Evolutionary conservation across 2,329 filamentous ascomycete species (phyloP).

Genomic region (Trichoderma cornu-damae): DNA sequence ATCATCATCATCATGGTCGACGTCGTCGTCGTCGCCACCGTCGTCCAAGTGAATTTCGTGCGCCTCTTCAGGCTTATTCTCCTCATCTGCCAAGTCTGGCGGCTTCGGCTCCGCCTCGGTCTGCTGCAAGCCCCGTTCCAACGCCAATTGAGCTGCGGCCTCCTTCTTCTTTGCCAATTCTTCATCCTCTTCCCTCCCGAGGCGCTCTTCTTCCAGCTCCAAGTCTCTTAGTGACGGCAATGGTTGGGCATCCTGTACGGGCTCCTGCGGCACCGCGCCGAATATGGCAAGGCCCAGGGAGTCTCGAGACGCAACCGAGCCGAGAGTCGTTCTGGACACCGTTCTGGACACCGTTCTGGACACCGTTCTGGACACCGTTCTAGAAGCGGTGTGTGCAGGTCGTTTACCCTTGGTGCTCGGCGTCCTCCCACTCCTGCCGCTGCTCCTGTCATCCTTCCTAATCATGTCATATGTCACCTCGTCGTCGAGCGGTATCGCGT

Average conservation of each 20-base stretch:
- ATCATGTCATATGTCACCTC: conserved; percentile 84
- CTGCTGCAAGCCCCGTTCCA: conserved; percentile 42
- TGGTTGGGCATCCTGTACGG: conserved; percentile 35
- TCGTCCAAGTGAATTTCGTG: conserved; percentile 8
- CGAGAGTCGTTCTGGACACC: conserved; percentile 55
- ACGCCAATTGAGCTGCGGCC: conserved; percentile 48
- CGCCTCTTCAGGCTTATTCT: conserved; percentile 18
- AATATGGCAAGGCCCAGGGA: conserved; percentile 28
- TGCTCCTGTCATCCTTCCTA: conserved; percentile 69
- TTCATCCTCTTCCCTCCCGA: conserved; percentile 48
- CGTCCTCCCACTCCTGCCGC: conserved; percentile 51
- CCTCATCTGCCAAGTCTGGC: conserved; percentile 32
- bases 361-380: conserved; percentile 52
- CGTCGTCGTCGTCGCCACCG: neutral
- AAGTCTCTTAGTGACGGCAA: conserved; percentile 48
- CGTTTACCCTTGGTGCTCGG: conserved; percentile 56
- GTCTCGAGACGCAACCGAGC: conserved; percentile 38
- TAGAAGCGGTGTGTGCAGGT: conserved; percentile 37
- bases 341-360: conserved; percentile 51
- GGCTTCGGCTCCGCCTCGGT: conserved; percentile 24
- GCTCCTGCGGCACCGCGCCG: conserved; percentile 28
- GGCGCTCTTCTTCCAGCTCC: conserved; percentile 47
- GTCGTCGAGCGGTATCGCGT: conserved; percentile 87
- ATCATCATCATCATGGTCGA: too few relatives aligned
- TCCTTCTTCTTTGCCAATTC: conserved; percentile 49